A percentile compares a stretch with the other conserved stretches of the same genome.
Evolutionary conservation across 202 grass and related monocot species (phyloP).

Genomic region (Zoysia matrella): DNA sequence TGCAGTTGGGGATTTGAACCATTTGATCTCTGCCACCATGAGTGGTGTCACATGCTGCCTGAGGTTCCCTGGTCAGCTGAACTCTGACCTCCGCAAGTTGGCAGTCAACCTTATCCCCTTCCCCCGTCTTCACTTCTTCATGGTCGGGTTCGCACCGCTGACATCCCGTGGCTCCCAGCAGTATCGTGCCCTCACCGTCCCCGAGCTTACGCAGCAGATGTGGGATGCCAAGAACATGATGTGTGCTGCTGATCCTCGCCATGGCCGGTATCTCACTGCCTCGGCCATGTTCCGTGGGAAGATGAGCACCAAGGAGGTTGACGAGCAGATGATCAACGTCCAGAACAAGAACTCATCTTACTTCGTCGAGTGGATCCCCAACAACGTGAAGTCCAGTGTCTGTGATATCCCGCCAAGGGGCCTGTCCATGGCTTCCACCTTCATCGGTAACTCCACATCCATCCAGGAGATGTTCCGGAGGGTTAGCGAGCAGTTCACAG

Average conservation of each 20-base stretch:
- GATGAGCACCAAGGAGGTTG: conserved; percentile 90
- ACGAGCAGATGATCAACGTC: conserved; percentile 91
- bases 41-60: conserved; percentile 80
- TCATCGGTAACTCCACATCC: conserved; percentile 78
- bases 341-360: conserved; percentile 92
- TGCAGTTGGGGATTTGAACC: conserved; percentile 79
- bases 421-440: conserved; percentile 77
- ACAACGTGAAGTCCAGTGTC: conserved; percentile 89
- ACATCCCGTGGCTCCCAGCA: conserved; percentile 87
- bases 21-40: conserved; percentile 80
- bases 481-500: conserved; percentile 90
- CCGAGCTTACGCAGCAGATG: conserved; percentile 89
- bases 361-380: conserved; percentile 90
- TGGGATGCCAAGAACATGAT: conserved; percentile 77
- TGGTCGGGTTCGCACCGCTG: conserved; percentile 74
- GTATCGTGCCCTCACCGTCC: conserved; percentile 79
- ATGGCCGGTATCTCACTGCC: conserved; percentile 85
- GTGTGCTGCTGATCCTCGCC: conserved; percentile 72
- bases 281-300: conserved; percentile 92
- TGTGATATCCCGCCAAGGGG: conserved; percentile 77
- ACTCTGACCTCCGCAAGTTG: conserved; percentile 70
- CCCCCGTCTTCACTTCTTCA: conserved; percentile 88
- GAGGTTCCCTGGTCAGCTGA: conserved; percentile 72
- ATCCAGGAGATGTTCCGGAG: conserved; percentile 97
- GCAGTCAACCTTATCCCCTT: conserved; percentile 78